phyloP scores from a whole-genome alignment of 352 stramenopile species.

The Phytophthora cryptogea region DNA sequence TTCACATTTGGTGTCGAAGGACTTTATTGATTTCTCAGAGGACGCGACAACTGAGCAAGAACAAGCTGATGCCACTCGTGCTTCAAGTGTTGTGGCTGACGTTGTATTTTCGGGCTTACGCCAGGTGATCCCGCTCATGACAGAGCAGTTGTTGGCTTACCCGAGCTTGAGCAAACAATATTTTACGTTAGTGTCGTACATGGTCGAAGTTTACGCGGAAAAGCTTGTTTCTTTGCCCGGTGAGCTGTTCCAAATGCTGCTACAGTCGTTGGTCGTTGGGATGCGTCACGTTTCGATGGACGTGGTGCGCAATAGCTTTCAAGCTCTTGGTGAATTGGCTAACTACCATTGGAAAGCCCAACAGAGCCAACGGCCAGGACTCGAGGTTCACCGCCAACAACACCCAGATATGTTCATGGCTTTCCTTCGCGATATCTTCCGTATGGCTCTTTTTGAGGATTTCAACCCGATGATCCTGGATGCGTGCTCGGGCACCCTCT shows the following conservation, averaged over 20 bases:
- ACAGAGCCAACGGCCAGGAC: conserved; percentile 50
- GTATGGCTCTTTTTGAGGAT: conserved; percentile 81
- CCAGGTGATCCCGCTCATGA: conserved; percentile 91
- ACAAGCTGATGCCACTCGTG: conserved; percentile 54
- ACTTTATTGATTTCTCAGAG: conserved; percentile 86
- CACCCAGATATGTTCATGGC: conserved; percentile 70
- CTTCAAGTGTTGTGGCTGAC: conserved; percentile 75
- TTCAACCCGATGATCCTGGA: conserved; percentile 79
- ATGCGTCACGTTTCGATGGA: conserved; percentile 78
- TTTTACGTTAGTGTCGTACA: conserved; percentile 87
- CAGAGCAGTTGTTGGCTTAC: conserved; percentile 86
- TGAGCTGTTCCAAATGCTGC: conserved; percentile 72
- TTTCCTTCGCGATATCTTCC: conserved; percentile 80
- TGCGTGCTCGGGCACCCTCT: conserved; percentile 67
- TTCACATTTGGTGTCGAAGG: conserved; percentile 79
- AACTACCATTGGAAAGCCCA: conserved; percentile 70
- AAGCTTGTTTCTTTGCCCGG: conserved; percentile 70
- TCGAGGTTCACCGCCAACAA: conserved; percentile 47
- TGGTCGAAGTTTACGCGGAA: conserved; percentile 87
- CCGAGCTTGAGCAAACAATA: conserved; percentile 88
- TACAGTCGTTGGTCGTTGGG: conserved; percentile 75
- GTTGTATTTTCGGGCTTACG: conserved; percentile 89
- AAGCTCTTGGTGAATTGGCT: conserved; percentile 77
- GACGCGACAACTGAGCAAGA: conserved; percentile 69
- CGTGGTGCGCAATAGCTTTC: conserved; percentile 82